Evolutionary conservation across 768 basidiomycete genomes (phyloP).

Genomic region (Mycena kentingensis): DNA sequence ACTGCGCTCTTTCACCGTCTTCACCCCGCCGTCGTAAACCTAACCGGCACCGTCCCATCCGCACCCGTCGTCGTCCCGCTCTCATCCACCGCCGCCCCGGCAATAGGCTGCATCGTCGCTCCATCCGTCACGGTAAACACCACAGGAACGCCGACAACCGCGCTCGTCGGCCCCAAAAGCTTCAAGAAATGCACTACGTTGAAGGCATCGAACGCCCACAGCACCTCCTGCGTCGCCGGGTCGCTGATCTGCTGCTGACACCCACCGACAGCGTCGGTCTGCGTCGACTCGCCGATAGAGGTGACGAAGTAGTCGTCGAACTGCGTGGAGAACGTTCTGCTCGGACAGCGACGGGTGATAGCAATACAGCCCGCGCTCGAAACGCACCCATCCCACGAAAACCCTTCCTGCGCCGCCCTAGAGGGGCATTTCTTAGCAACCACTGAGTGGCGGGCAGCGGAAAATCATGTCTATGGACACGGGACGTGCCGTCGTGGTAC

Average conservation of each 20-base stretch:
- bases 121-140: conserved; percentile 43
- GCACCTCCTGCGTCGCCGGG: conserved; percentile 29
- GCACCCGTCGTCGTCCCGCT: conserved; percentile 25
- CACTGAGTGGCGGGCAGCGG: too few relatives aligned
- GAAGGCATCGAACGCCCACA: conserved; percentile 44
- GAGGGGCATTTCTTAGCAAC: too few relatives aligned
- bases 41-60: conserved; percentile 32
- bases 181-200: conserved; percentile 35
- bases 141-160: conserved; percentile 27
- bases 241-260: conserved; percentile 40
- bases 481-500: too few relatives aligned
- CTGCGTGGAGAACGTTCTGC: conserved; percentile 36
- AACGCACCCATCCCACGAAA: too few relatives aligned
- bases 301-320: conserved; percentile 50
- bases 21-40: conserved; percentile 29
- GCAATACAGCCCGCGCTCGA: too few relatives aligned
- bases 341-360: too few relatives aligned
- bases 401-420: too few relatives aligned
- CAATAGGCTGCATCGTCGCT: conserved; percentile 31
- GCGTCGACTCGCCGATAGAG: conserved; percentile 33
- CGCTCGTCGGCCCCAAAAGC: conserved; percentile 34
- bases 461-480: too few relatives aligned
- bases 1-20: too few relatives aligned
- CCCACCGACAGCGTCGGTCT: conserved; percentile 40
- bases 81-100: conserved; percentile 35